phyloP scores from a whole-genome alignment of 257 asterid genomes.

The Jaltomata sinuosa region DNA sequence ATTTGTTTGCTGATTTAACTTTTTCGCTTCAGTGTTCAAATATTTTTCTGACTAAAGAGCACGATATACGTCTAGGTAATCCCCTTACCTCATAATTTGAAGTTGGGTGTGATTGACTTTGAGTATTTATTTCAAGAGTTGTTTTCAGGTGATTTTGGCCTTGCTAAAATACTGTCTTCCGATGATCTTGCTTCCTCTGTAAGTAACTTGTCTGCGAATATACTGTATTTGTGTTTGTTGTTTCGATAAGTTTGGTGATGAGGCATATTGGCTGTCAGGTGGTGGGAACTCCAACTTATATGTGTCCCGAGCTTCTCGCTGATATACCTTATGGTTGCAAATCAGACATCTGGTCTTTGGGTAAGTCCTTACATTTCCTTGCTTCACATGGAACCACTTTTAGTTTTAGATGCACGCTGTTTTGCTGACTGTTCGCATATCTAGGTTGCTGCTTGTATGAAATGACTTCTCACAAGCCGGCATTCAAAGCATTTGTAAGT shows the following conservation, averaged over 20 bases:
- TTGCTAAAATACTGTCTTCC: constrained; percentile 82
- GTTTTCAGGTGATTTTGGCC: constrained; percentile 93
- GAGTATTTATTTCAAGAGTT: not conserved
- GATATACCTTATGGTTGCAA: constrained; percentile 98
- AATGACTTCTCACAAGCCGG: constrained; percentile 81
- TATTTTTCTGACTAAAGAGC: constrained; percentile 87
- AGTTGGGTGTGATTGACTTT: not conserved
- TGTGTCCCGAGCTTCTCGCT: constrained; percentile 99
- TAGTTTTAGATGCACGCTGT: not conserved
- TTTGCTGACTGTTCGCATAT: constrained; percentile 8
- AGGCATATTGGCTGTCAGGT: constrained; percentile 34
- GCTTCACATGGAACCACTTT: not conserved
- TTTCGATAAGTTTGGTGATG: not conserved
- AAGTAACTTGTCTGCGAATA: constrained; percentile 22
- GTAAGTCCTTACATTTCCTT: constrained; percentile 27
- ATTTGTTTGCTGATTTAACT: constrained; percentile 10
- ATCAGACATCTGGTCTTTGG: constrained; percentile 98
- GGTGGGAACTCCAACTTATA: constrained; percentile 98
- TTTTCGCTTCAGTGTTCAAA: constrained; percentile 75
- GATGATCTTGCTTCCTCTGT: constrained; percentile 98
- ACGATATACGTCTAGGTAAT: constrained; percentile 89
- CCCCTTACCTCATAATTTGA: not conserved
- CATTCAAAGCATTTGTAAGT: constrained; percentile 97
- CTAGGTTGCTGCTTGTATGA: constrained; percentile 93
- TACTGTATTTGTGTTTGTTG: constrained; percentile 1